Evolutionary conservation across 2,329 filamentous ascomycete genomes (phyloP), one percentile per base, ranked within the genome.

Genomic region (Aureobasidium uvarum): DNA sequence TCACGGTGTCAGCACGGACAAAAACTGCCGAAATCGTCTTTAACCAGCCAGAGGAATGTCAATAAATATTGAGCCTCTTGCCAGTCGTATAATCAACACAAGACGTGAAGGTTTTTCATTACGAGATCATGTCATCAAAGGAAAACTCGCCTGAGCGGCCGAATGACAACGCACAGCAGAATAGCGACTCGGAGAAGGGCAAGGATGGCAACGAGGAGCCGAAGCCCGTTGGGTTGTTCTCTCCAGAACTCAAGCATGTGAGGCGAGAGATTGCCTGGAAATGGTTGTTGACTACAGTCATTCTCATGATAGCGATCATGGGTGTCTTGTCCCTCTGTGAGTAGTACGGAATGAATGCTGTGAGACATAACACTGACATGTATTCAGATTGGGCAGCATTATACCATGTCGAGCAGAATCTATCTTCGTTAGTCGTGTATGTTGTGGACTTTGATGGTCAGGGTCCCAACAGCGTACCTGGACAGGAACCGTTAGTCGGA

Each of bases 391-490:
- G 86, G 86, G 85, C 77, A 0, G 81, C 82, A 0, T 81, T 88
- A 23, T 85, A 79, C 70, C 70, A 78, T 16, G 78, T 83, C 0
- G 77, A 85, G 13, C 69, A 77, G 51, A 85, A 84, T 62, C 74
- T 83, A 20, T 76, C 74, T 2, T 74, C 76, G 0, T 73, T 89
- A 8, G 79, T 77, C 3, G 78, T 89, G 10, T 82, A 84, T 67
- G 81, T 88, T 1, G 86, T 89, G 33, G 85, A 88, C 72, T 87
- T 89, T 68, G 86, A 89, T 71, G 83, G 82, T 4, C 79, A 80
- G 52, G 77, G 81, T 1, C 85, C 85, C 1, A 86, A 84, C 67
- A 71, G 78, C 68, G 78, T 77, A 41, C 52, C 52, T 33, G 75
- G 77, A 4, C 77, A 78, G 18, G 71, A 77, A 20, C 80, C 85